These are phyloP conservation scores for Yarrowia keelungensis DNA, from an alignment of 805 yeast genomes.

Conservation along the genomic window DNA sequence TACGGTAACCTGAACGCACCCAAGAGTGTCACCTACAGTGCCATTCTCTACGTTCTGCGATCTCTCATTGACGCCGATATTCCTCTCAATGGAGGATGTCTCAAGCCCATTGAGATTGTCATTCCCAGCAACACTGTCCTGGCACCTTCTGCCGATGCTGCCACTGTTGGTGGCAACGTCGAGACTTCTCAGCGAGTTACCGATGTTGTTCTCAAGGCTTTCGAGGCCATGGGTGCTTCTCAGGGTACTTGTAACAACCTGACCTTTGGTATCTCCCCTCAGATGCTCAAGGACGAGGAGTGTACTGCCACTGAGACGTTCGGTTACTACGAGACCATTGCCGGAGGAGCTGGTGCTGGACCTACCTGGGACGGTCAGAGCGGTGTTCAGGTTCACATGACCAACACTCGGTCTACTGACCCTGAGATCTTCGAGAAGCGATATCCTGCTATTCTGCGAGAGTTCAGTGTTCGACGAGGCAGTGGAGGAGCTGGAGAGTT, in stretches of 20 bases:
- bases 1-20: constrained; percentile 95
- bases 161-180: constrained; percentile 95
- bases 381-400: constrained; percentile 94
- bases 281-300: constrained; percentile 45
- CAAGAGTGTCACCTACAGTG: constrained; percentile 84
- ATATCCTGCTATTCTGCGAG: constrained; percentile 79
- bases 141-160: constrained; percentile 82
- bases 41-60: constrained; percentile 84
- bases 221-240: constrained; percentile 89
- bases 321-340: constrained; percentile 93
- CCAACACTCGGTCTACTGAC: constrained; percentile 92
- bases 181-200: constrained; percentile 94
- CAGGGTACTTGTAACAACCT: constrained; percentile 96
- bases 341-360: constrained; percentile 96
- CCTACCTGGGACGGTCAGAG: constrained; percentile 83
- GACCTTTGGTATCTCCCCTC: constrained; percentile 86
- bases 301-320: constrained; percentile 65
- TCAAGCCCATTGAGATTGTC: constrained; percentile 73
- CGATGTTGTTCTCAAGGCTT: constrained; percentile 85
- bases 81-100: constrained; percentile 93
- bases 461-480: constrained; percentile 69
- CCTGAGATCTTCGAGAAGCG: constrained; percentile 87
- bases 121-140: constrained; percentile 70
- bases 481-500: constrained; percentile 83
- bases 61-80: constrained; percentile 85